A percentile compares a stretch with the other conserved stretches of the same genome.
phyloP scores from a whole-genome alignment of 2,329 filamentous ascomycete species.

The Sporothrix sp. region DNA sequence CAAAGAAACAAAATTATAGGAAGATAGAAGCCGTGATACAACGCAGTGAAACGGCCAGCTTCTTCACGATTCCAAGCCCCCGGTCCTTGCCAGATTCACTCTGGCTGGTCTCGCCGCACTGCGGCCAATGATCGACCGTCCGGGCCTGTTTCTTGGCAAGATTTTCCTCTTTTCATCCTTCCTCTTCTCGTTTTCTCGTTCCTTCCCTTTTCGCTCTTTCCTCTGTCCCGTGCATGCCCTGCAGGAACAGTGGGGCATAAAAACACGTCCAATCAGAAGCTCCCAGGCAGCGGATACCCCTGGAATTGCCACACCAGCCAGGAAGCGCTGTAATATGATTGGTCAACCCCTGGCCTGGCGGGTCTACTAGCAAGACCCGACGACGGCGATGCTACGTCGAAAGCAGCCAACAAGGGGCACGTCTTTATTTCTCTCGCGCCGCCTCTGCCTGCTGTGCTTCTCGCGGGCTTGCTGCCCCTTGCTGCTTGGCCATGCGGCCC shows the following conservation, averaged over 20 bases:
- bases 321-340: slow-evolving; percentile 4
- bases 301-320: not conserved
- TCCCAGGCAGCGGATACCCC: not conserved
- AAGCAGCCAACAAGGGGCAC: too few species aligned
- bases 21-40: not conserved
- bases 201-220: not conserved
- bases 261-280: not conserved
- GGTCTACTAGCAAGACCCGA: not conserved
- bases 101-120: not conserved
- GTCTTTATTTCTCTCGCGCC: not conserved
- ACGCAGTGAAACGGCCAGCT: slow-evolving; percentile 5
- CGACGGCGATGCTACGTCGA: too few species aligned
- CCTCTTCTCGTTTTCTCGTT: too few species aligned
- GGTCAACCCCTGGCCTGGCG: slow-evolving; percentile 2
- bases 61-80: not conserved
- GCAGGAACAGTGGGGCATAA: not conserved
- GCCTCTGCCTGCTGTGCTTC: not conserved
- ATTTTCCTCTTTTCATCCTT: too few species aligned
- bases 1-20: too few species aligned
- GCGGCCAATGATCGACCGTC: not conserved
- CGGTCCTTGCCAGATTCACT: not conserved
- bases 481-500: not conserved
- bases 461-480: not conserved
- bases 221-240: not conserved
- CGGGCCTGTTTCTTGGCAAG: slow-evolving; percentile 8